Base-by-base conservation (phyloP, 176 grass and related monocot genomes). In the Oryza meyeriana region DNA sequence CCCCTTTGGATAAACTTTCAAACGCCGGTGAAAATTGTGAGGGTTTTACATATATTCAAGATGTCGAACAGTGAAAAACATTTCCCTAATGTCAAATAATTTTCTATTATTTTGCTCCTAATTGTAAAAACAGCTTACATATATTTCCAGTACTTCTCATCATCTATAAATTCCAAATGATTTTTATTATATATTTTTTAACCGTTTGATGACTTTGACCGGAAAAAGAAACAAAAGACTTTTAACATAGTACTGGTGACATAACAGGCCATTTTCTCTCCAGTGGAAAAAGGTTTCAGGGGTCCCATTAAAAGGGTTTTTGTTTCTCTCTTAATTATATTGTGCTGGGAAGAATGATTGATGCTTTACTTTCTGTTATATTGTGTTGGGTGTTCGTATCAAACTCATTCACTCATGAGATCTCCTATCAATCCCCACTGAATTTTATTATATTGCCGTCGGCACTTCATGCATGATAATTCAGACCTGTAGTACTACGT, bases 401-500 rank as follows among this genome's bases (percentile, higher is more conserved):
- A 57, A 57, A 6, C 24, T n/a, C 52, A 57, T 24, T 57, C 52
- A 47, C 52, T 57, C 52, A n/a, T 59, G 39, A 12, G 44, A 48
- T 68, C 29, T 39, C n/a, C 31, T 82, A 64, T 31, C 33, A 59
- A 18, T 24, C 1, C 69, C 64, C 42, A 64, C 28, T 24, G 2
- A n/a, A 57, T 26, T 40, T 78, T 78, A 26, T 16, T 25, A n/a
- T 69, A 75, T 28, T 79, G 35, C 39, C 79, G 44, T 66, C 22
- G 2, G 11, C 68, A 67, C 28, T 41, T 58, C 58, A 73, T 33
- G 58, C 55, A 25, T 25, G 66, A 69, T 40, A 48, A 41, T 71
- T 36, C 16, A 30, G 39, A 22, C 18, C 69, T 61, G 40, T 48
- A 6, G n/a, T n/a, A n/a, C n/a, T n/a, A n/a, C n/a, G n/a, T n/a